Evolutionary conservation across 306 rosid species (phyloP), one percentile per base, ranked within the genome.

Genomic region (Begonia loranthoides): DNA sequence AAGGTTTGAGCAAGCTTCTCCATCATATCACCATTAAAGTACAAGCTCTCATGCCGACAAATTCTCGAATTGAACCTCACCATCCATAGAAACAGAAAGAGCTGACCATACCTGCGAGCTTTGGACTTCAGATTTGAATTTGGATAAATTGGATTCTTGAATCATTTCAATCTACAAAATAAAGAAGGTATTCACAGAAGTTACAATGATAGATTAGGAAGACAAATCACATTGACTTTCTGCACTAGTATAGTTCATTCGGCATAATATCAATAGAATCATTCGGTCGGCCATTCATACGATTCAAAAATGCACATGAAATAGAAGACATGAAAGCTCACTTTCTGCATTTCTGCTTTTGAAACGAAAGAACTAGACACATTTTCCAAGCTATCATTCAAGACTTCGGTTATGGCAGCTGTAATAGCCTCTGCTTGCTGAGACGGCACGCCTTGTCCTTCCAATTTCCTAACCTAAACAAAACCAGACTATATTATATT

Each of bases 381-480:
- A 74, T 83, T 86, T 61, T 86, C 95, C 64, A 86, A 64, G 41
- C 93, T 90, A 21, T 90, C 95, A 51, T 78, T 90, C 66, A 90
- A 63, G 7, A 90, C 95, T 63, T 80, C 92, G 9, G 86, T 90
- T 51, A 90, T 86, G 56, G 86, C 86, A 68, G 82, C 78, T 10
- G 92, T 90, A 66, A 90, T 86, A 9, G 95, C 99, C 78, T 90
- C 99, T 0, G 99, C 94, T 39, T 90, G 95, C 49, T 80, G 66
- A 1, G 85, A 76, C 28, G 99, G 94, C 21, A 90, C 66, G 1
- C 94, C 99, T 73, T 80, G 77, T 24, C 84, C 83, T 73, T 90
- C 99, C 52, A 86, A 70, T 69, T 62, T 82, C 67, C 90, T 86
- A 40, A 90, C 95, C 95, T 90, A 67, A 4, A 69, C 51, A 17